These are phyloP conservation scores for Cynanchum wilfordii DNA, from an alignment of 257 asterid genomes.

Conservation along the genomic window DNA sequence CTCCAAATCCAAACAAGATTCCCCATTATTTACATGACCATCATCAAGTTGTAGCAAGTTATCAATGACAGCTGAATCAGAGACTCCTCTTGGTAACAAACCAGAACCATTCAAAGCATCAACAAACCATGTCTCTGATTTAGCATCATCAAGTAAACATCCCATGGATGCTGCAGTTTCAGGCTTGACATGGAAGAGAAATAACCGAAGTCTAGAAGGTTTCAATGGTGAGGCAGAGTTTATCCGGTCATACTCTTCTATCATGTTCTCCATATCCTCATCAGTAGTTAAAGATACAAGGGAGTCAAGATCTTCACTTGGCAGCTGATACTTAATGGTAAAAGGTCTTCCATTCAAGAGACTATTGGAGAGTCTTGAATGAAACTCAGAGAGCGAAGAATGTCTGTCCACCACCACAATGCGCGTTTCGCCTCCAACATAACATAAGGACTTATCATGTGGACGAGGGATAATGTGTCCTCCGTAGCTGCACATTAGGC, in stretches of 20 bases:
- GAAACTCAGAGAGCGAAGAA: slow-evolving; percentile 49
- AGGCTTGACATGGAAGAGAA: slow-evolving; percentile 55
- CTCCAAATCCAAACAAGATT: slow-evolving; percentile 27
- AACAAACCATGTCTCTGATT: slow-evolving; percentile 75
- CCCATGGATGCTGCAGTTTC: slow-evolving; percentile 72
- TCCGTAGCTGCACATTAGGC: slow-evolving; percentile 73
- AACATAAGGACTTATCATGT: slow-evolving; percentile 66
- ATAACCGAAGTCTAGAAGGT: slow-evolving; percentile 57
- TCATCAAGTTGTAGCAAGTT: slow-evolving; percentile 43
- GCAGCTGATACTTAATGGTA: slow-evolving; percentile 67
- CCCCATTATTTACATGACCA: slow-evolving; percentile 11
- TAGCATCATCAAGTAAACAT: slow-evolving; percentile 52
- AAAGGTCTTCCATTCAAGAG: slow-evolving; percentile 57
- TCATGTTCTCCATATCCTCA: slow-evolving; percentile 74
- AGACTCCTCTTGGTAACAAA: slow-evolving; percentile 49
- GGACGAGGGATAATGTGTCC: slow-evolving; percentile 85
- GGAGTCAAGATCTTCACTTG: slow-evolving; percentile 73
- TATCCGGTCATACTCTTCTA: slow-evolving; percentile 64
- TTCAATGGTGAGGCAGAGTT: slow-evolving; percentile 37
- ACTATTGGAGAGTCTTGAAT: slow-evolving; percentile 50
- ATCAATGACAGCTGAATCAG: slow-evolving; percentile 56
- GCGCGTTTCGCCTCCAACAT: slow-evolving; percentile 78
- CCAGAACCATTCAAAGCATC: slow-evolving; percentile 62
- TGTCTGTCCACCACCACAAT: slow-evolving; percentile 59
- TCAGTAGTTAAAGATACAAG: slow-evolving; percentile 59